Evolutionary conservation across 208 protist species (phyloP).

Genomic region (Acanthamoeba triangularis): DNA sequence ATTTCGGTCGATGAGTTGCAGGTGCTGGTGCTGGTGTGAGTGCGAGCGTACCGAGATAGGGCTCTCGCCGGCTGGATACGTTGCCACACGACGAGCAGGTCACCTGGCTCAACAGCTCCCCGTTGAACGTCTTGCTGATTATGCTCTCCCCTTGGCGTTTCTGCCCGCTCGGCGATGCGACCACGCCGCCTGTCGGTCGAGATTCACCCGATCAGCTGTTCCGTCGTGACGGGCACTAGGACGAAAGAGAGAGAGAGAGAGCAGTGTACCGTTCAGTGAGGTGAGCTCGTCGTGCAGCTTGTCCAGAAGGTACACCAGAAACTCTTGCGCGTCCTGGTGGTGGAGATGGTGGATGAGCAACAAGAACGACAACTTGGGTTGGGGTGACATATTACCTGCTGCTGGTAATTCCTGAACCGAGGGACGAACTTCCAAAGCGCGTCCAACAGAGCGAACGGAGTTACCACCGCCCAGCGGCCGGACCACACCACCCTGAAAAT

Average conservation of each 20-base stretch:
- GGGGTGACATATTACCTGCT: slow-evolving; percentile 59
- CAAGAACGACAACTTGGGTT: neutral
- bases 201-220: too few relatives aligned
- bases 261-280: neutral
- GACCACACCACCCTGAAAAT: slow-evolving; percentile 83
- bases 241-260: too few relatives aligned
- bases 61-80: neutral
- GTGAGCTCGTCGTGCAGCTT: slow-evolving; percentile 45
- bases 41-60: slow-evolving; percentile 20
- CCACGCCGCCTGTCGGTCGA: neutral
- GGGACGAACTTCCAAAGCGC: slow-evolving; percentile 82
- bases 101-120: slow-evolving; percentile 21
- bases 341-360: neutral
- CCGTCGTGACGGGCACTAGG: neutral
- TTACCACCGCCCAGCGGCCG: slow-evolving; percentile 80
- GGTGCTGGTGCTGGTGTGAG: too few relatives aligned
- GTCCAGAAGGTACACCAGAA: slow-evolving; percentile 41
- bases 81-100: slow-evolving; percentile 13
- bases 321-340: slow-evolving; percentile 39
- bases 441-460: slow-evolving; percentile 77
- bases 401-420: slow-evolving; percentile 84
- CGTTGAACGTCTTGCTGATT: slow-evolving; percentile 39
- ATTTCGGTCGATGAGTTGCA: too few relatives aligned
- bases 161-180: neutral
- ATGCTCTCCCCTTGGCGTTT: neutral